Evolutionary conservation across 2,329 filamentous ascomycete genomes (phyloP).

Genomic region (Pseudogymnoascus sp.): DNA sequence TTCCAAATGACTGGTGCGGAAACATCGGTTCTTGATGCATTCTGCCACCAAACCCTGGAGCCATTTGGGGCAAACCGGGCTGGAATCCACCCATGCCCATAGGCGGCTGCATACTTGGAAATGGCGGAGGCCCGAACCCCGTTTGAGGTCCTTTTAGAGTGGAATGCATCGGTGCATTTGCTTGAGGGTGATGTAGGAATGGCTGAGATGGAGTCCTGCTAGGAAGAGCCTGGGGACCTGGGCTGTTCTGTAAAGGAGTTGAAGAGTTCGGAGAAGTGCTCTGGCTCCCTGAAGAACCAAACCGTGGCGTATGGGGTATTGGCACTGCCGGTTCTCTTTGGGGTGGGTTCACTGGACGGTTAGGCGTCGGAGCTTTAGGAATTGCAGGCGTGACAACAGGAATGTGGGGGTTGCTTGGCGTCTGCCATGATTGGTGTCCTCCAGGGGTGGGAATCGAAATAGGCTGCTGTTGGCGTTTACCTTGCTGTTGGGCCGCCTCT

Average conservation of each 20-base stretch:
- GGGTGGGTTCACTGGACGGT: slow-evolving; percentile 63
- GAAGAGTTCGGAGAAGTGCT: slow-evolving; percentile 53
- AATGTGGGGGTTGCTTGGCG: slow-evolving; percentile 68
- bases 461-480: slow-evolving; percentile 32
- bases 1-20: slow-evolving; percentile 44
- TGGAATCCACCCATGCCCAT: slow-evolving; percentile 52
- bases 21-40: slow-evolving; percentile 45
- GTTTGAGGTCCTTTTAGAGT: slow-evolving; percentile 52
- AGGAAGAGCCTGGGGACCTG: slow-evolving; percentile 53
- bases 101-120: slow-evolving; percentile 40
- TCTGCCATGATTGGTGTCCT: slow-evolving; percentile 51
- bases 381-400: slow-evolving; percentile 71
- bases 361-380: slow-evolving; percentile 75
- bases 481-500: slow-evolving; percentile 38
- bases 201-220: slow-evolving; percentile 49
- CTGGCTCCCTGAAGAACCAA: slow-evolving; percentile 47
- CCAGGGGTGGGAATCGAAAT: slow-evolving; percentile 41
- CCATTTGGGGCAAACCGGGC: slow-evolving; percentile 33
- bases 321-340: slow-evolving; percentile 64
- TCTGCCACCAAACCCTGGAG: slow-evolving; percentile 37
- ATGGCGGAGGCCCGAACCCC: slow-evolving; percentile 35
- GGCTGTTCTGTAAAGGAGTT: slow-evolving; percentile 59
- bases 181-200: slow-evolving; percentile 50
- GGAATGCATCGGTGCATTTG: slow-evolving; percentile 55
- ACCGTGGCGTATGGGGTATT: slow-evolving; percentile 63